Conservation (phyloP, 352 stramenopile species). For the Globisporangium echinulatum region DNA sequence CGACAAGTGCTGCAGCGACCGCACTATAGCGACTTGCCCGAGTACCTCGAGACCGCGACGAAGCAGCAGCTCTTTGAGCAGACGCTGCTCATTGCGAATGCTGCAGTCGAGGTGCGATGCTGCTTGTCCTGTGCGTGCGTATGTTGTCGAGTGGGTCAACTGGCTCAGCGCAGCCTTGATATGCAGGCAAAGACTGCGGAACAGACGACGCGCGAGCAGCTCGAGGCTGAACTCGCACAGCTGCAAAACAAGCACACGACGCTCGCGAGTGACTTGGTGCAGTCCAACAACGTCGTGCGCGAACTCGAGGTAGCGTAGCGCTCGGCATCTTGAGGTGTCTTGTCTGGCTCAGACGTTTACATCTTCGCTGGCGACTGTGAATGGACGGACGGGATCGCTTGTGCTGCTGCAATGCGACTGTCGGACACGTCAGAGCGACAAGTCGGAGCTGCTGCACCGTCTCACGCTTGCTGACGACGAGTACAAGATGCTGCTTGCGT, state of each 20-base stretch:
- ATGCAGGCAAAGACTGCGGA: slow-evolving; percentile 20
- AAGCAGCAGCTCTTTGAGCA: slow-evolving; percentile 49
- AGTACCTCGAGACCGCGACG: slow-evolving; percentile 26
- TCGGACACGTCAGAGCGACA: slow-evolving; percentile 4
- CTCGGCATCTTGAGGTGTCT: background rate
- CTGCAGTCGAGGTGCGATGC: slow-evolving; percentile 30
- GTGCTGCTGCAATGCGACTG: background rate
- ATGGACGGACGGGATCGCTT: too few relatives aligned
- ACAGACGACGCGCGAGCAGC: slow-evolving; percentile 12
- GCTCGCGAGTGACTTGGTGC: slow-evolving; percentile 17
- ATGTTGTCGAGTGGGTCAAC: too few relatives aligned
- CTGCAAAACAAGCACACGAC: slow-evolving; percentile 23
- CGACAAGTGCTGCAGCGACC: slow-evolving; percentile 45
- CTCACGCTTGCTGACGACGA: slow-evolving; percentile 26
- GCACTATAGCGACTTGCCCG: slow-evolving; percentile 28
- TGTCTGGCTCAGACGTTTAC: too few relatives aligned
- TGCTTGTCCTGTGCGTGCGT: too few relatives aligned
- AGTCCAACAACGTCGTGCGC: slow-evolving; percentile 11
- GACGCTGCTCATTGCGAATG: slow-evolving; percentile 31
- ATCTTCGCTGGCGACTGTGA: too few relatives aligned
- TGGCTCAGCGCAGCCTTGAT: background rate
- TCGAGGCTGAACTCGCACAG: slow-evolving; percentile 14
- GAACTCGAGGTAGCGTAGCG: slow-evolving; percentile 16
- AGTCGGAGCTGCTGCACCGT: slow-evolving; percentile 20
- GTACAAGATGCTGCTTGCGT: slow-evolving; percentile 25